Percentiles rank a stretch among this genome's conserved stretches.
Conservation (phyloP, 2,329 filamentous ascomycete genomes). For the Aspergillus sp. region DNA sequence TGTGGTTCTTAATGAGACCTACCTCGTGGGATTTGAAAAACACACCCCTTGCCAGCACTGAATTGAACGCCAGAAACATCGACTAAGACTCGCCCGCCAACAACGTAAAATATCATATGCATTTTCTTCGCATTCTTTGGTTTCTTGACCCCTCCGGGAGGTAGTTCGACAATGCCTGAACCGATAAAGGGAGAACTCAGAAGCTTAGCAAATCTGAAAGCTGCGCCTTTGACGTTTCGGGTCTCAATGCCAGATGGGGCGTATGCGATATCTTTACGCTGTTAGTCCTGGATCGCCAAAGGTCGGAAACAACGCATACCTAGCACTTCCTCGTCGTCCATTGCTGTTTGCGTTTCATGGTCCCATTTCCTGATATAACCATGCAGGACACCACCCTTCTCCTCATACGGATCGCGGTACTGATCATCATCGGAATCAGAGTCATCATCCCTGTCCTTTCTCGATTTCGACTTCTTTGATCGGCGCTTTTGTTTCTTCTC, state of each 20-base stretch:
- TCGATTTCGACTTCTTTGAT: conserved; percentile 34
- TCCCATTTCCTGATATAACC: conserved; percentile 48
- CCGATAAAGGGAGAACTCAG: conserved; percentile 83
- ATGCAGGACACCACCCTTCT: conserved; percentile 43
- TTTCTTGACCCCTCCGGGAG: conserved; percentile 77
- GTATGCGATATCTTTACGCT: conserved; percentile 58
- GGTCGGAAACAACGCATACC: conserved; percentile 25
- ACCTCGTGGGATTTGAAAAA: conserved; percentile 96
- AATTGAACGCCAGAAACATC: conserved; percentile 63
- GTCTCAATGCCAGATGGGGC: conserved; percentile 58
- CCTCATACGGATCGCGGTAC: conserved; percentile 47
- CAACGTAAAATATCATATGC: conserved; percentile 96
- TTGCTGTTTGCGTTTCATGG: conserved; percentile 35
- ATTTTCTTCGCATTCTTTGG: conserved; percentile 92
- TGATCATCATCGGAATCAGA: conserved; percentile 40
- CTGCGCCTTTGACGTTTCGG: conserved; percentile 60
- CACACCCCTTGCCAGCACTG: conserved; percentile 79
- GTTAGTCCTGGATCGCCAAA: background rate
- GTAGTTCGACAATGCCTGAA: conserved; percentile 84
- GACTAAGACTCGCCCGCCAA: conserved; percentile 77
- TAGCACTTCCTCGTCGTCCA: conserved; percentile 42
- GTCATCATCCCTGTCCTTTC: conserved; percentile 36
- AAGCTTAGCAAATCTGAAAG: conserved; percentile 87
- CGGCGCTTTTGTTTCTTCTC: conserved; percentile 21
- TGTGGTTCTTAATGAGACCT: conserved; percentile 38